Base-by-base conservation (phyloP, 805 yeast species). In the Kregervanrija delftensis region DNA sequence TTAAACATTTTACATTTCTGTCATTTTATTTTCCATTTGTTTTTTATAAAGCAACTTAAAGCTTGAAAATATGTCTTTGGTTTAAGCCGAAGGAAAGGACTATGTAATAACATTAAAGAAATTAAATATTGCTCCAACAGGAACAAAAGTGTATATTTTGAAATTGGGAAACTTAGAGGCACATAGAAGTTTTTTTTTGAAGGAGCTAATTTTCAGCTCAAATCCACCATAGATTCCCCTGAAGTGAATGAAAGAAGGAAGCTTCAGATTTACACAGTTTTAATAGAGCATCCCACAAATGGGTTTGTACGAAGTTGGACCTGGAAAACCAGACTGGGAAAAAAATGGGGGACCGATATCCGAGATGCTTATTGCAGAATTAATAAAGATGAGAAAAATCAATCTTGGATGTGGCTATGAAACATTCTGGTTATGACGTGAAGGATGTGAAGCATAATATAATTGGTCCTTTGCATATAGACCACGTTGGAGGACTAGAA, bases 261-360 rank as follows among this genome's bases (percentile, higher is more conserved):
- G 12, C 16, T 40, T 17, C 42, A 40, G 30, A 40, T 40, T 12
- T 40, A 40, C 14, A 40, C 42, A 4, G 42, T 40, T 11, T 28
- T 40, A 2, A 40, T 40, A 3, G 42, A 40, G 28, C 42, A 40
- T 33, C 42, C 42, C 3, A 33, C 17, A 12, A 40, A n/a, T 28
- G 42, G 42, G 17, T 33, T 35, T 40, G 16, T 40, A 40, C 30
- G 42, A 40, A 33, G 42, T 40, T 11, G 42, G 42, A 14, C 42
- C 42, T 9, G 42, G 42, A 4, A 40, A 40, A 13, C 35, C 35
- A 2, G 42, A 37, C 8, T 40, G 42, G 42, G 42, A 40, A 16
- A 15, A 4, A 40, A 40, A 35, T 40, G 42, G 42, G 42, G 42
- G 8, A n/a, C 31, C 11, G 37, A 40, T 12, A 15, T 40, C n/a